These are phyloP conservation scores for Xylaria sp. DNA, from an alignment of 2,329 filamentous ascomycete genomes.

Conservation along the genomic window DNA sequence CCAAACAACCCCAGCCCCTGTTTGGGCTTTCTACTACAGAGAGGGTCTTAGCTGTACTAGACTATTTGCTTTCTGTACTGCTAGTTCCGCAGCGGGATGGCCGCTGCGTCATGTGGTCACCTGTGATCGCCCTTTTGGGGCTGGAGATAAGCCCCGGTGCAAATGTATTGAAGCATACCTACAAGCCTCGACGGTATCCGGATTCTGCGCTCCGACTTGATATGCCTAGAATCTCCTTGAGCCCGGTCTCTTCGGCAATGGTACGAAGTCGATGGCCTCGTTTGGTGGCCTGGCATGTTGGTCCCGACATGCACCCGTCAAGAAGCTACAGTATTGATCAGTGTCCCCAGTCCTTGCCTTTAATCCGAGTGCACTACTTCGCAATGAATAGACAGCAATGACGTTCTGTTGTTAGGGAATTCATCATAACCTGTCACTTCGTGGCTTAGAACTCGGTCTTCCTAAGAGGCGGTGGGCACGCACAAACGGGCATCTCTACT, in stretches of 20 bases:
- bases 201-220: conserved; percentile 44
- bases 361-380: conserved; percentile 38
- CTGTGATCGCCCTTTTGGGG: conserved; percentile 55
- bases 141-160: conserved; percentile 51
- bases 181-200: conserved; percentile 51
- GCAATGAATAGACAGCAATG: conserved; percentile 35
- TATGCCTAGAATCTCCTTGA: conserved; percentile 43
- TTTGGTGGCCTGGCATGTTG: conserved; percentile 41
- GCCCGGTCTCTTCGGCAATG: conserved; percentile 44
- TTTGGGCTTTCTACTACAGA: conserved; percentile 53
- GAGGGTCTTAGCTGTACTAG: conserved; percentile 56
- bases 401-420: conserved; percentile 36
- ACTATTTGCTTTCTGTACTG: conserved; percentile 54
- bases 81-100: conserved; percentile 41
- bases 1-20: conserved; percentile 56
- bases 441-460: conserved; percentile 55
- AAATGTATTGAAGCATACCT: conserved; percentile 54
- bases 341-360: conserved; percentile 34
- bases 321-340: conserved; percentile 38
- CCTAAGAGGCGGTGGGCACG: conserved; percentile 61
- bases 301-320: conserved; percentile 43
- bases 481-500: conserved; percentile 59
- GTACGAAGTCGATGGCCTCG: conserved; percentile 46
- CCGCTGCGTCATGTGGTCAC: conserved; percentile 54
- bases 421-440: conserved; percentile 55